Base-by-base conservation (phyloP, 108 stramenopile species). In the Nitzschia sp. region DNA sequence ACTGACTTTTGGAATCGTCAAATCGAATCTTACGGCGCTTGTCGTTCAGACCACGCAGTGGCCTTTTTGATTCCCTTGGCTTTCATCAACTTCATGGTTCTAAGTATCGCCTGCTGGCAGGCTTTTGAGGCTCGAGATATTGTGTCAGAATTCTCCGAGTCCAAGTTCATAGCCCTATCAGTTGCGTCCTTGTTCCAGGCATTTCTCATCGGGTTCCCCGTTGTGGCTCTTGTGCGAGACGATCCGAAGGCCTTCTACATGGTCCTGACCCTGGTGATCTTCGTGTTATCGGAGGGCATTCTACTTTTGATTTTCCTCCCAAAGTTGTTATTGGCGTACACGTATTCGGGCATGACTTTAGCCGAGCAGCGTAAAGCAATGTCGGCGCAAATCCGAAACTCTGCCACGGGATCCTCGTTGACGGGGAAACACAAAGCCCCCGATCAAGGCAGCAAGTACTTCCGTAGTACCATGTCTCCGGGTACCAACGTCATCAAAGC, bases 81-180 rank as follows among this genome's bases (percentile, higher is more conserved):
- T 3, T 19, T 66, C 31, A 23, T 82, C 28, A 79, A 82, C 70
- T 6, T 65, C 1, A 54, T 35, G 28, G 60, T 46, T 24, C 38
- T 82, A 19, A 30, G 61, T 2, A 59, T 82, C 17, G 69, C 84
- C 11, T 67, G 57, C 32, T 51, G 74, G 36, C 80, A 81, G 54
- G 81, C 81, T 23, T 85, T 64, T 33, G 35, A 73, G 33, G 81
- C 77, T 11, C 38, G 84, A 42, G 45, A 55, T 15, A 81, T 85
- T 31, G 29, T 51, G 18, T 59, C 75, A 24, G 84, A 78, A 53
- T 82, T 69, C 51, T 55, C 65, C 1, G 82, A 82, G 59, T 34
- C 66, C 5, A 60, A 33, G n/a, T 82, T 71, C 53, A 62, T 82
- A 15, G 59, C 62, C 18, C 45, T 79, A 29, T 48, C 78, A 23